A percentile compares a stretch with the other conserved stretches of the same genome.
Conservation (phyloP, 2,329 filamentous ascomycete species). For the Paecilomyces variotii region DNA sequence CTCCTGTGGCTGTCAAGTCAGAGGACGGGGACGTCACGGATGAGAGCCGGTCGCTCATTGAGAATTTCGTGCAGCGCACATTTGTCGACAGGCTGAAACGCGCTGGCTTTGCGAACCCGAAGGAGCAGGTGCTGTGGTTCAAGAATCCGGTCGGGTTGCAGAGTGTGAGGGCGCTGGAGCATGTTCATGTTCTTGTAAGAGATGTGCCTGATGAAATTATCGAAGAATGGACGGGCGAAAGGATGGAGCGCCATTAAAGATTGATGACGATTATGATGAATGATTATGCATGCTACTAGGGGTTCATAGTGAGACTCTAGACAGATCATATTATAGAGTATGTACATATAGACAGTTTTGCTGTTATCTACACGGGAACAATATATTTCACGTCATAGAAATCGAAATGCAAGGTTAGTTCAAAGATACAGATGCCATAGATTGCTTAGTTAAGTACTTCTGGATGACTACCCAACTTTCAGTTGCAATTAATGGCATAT, state of each 20-base stretch:
- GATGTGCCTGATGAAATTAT: slow-evolving; percentile 40
- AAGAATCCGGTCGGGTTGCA: slow-evolving; percentile 57
- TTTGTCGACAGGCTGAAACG: slow-evolving; percentile 40
- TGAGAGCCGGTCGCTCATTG: slow-evolving; percentile 41
- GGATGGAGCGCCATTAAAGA: not conserved
- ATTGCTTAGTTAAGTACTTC: not conserved
- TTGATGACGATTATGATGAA: not conserved
- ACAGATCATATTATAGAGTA: not conserved
- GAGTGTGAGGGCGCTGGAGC: slow-evolving; percentile 51
- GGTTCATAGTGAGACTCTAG: not conserved
- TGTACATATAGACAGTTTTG: not conserved
- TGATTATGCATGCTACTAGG: not conserved
- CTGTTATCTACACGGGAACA: too few relatives aligned
- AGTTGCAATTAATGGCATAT: not conserved
- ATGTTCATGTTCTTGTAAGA: slow-evolving; percentile 48
- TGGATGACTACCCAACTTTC: not conserved
- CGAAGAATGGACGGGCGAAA: slow-evolving; percentile 37
- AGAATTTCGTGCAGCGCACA: slow-evolving; percentile 41
- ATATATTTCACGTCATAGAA: too few relatives aligned
- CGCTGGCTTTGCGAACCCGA: slow-evolving; percentile 23
- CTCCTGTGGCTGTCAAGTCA: slow-evolving; percentile 39
- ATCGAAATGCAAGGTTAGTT: not conserved
- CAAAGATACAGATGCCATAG: too few relatives aligned
- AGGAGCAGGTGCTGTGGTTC: slow-evolving; percentile 52
- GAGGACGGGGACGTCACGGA: slow-evolving; percentile 43